Conservation (phyloP, 2,329 filamentous ascomycete species). For the Talaromyces sp. region DNA sequence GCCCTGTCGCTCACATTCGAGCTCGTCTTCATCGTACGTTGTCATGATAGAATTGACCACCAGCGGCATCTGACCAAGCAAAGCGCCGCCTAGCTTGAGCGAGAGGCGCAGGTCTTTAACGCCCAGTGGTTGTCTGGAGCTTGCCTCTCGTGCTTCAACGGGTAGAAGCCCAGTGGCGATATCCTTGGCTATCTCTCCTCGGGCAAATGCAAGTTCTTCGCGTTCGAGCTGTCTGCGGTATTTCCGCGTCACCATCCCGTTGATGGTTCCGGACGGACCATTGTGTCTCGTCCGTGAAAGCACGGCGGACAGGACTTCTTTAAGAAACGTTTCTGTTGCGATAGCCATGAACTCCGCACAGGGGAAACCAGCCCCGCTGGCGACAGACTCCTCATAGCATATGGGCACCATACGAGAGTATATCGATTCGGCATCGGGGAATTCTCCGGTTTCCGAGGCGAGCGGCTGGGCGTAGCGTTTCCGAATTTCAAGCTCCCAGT, state of each 20-base stretch:
- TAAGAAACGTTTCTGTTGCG: slow-evolving; percentile 60
- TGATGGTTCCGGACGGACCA: slow-evolving; percentile 58
- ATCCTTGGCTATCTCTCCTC: slow-evolving; percentile 71
- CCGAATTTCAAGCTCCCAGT: slow-evolving; percentile 63
- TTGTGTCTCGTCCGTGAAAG: slow-evolving; percentile 54
- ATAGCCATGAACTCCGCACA: slow-evolving; percentile 59
- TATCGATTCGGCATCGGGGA: slow-evolving; percentile 56
- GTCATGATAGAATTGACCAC: slow-evolving; percentile 66
- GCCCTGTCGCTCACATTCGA: slow-evolving; percentile 50
- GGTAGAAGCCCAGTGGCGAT: slow-evolving; percentile 71
- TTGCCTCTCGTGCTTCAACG: slow-evolving; percentile 71
- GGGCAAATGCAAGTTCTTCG: slow-evolving; percentile 68
- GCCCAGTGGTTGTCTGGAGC: slow-evolving; percentile 65
- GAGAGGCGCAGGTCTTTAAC: slow-evolving; percentile 76
- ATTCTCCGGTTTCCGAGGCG: slow-evolving; percentile 58
- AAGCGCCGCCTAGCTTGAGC: slow-evolving; percentile 69
- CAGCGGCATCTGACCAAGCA: slow-evolving; percentile 72
- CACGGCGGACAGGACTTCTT: slow-evolving; percentile 54
- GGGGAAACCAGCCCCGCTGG: slow-evolving; percentile 47
- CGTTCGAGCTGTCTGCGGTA: slow-evolving; percentile 70
- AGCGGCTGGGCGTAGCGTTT: slow-evolving; percentile 61
- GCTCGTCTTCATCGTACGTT: slow-evolving; percentile 69
- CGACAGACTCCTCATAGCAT: slow-evolving; percentile 60
- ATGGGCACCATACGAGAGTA: slow-evolving; percentile 59
- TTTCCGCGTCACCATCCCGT: slow-evolving; percentile 72